Base-by-base conservation (phyloP, 805 yeast species). In the Candida coquimbonensis region DNA sequence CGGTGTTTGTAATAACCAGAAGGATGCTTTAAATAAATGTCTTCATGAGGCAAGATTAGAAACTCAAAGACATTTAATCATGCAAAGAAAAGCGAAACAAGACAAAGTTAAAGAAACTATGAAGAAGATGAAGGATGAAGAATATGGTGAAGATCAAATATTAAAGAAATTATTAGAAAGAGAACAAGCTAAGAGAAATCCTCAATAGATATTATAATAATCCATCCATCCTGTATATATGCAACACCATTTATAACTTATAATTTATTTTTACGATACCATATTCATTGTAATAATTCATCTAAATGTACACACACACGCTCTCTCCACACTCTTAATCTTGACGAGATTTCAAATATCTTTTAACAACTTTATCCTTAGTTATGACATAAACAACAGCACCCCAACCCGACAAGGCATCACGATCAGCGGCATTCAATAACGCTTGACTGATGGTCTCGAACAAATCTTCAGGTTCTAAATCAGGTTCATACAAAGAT, bases 381-480 rank as follows among this genome's bases (percentile, higher is more conserved):
- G 95, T 87, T 43, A 93, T 79, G 45, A 93, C 72, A 67, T 91
- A 91, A 24, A 93, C 98, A 16, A 87, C 85, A 9, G 96, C 96
- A 60, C 99, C 99, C 96, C 97, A 93, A 54, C 99, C 99, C 29
- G 95, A 83, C 48, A 93, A 74, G 7, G 97, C 96, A 67, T 93
- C 99, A 74, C 99, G 85, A 67, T 93, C 99, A 34, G 86, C 95
- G 17, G 96, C 98, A 63, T 86, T 88, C 71, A 93, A 72, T 49
- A 93, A 71, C 1, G 97, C 91, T 68, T 93, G 99, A 55, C 95
- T 81, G 54, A 89, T 85, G 36, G 98, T 91, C 67, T 93, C 98
- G 62, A 93, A 93, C 55, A 93, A 72, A 65, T 93, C 96, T 55
- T 93, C 98, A 7, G 98, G 89, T 64, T 80, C 97, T 56, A 95